phyloP scores from a whole-genome alignment of 306 rosid species.

The Argentina anserina region DNA sequence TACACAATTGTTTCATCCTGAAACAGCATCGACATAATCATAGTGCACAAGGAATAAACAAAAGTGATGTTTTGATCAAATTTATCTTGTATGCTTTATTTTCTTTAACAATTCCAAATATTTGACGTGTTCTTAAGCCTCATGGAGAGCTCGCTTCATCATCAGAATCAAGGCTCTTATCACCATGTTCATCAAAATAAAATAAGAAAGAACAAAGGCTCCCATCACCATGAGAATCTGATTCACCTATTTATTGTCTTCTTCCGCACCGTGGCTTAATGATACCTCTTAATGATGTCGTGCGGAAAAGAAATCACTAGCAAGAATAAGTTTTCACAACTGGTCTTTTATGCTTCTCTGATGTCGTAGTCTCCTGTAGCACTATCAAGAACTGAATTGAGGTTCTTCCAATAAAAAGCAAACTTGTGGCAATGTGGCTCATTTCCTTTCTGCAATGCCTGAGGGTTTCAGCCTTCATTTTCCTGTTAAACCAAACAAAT shows the following conservation, averaged over 20 bases:
- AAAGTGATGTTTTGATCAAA: neutral
- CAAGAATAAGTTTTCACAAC: neutral
- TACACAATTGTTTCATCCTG: no score
- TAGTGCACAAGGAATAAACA: neutral
- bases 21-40: neutral
- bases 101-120: neutral
- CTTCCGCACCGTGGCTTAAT: constrained; percentile 35
- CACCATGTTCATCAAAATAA: no score
- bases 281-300: constrained; percentile 5
- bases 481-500: neutral
- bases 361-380: constrained; percentile 24
- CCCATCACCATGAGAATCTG: constrained; percentile 5
- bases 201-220: neutral
- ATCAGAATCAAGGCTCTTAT: neutral
- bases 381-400: constrained; percentile 45
- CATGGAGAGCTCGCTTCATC: neutral
- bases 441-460: neutral
- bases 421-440: neutral
- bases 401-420: constrained; percentile 17
- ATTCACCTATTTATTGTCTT: constrained; percentile 21
- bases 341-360: neutral
- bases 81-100: neutral
- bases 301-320: constrained; percentile 28
- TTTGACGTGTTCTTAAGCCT: neutral
- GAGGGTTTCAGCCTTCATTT: neutral